A percentile compares a stretch with the other conserved stretches of the same genome.
These are phyloP conservation scores for Centrapalus pauciflorus DNA, from an alignment of 129 eudicot genomes.

Conservation along the genomic window DNA sequence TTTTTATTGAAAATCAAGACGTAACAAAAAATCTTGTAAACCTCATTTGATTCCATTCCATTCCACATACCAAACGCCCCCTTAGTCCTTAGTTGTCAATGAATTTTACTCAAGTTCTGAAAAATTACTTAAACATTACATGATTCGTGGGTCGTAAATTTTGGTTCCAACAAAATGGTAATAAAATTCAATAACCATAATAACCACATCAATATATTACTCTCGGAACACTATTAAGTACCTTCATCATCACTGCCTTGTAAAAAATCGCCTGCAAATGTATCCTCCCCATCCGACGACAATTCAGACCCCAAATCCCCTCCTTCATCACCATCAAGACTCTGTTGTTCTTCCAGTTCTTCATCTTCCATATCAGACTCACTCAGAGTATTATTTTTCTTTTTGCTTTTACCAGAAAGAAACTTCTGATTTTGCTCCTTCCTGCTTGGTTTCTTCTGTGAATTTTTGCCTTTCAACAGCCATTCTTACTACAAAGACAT, in stretches of 20 bases:
- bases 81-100: neutral
- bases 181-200: neutral
- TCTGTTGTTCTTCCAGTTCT: constrained; percentile 23
- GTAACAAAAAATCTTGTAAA: too few species aligned
- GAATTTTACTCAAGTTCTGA: neutral
- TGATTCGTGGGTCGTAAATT: neutral
- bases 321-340: constrained; percentile 27
- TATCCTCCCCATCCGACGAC: constrained; percentile 66
- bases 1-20: too few species aligned
- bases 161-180: neutral
- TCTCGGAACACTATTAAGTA: constrained; percentile 3
- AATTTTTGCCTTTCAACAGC: constrained; percentile 36
- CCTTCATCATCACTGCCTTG: constrained; percentile 60
- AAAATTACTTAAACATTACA: neutral
- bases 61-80: too few species aligned
- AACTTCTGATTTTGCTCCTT: constrained; percentile 48
- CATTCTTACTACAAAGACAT: constrained; percentile 27
- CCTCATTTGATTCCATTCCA: too few species aligned
- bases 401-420: constrained; percentile 16
- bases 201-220: neutral
- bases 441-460: constrained; percentile 27
- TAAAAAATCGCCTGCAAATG: constrained; percentile 52
- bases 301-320: constrained; percentile 47
- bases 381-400: constrained; percentile 34
- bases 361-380: constrained; percentile 29